phyloP scores from a whole-genome alignment of 345 rosid genomes.

The Citrus inodora region DNA sequence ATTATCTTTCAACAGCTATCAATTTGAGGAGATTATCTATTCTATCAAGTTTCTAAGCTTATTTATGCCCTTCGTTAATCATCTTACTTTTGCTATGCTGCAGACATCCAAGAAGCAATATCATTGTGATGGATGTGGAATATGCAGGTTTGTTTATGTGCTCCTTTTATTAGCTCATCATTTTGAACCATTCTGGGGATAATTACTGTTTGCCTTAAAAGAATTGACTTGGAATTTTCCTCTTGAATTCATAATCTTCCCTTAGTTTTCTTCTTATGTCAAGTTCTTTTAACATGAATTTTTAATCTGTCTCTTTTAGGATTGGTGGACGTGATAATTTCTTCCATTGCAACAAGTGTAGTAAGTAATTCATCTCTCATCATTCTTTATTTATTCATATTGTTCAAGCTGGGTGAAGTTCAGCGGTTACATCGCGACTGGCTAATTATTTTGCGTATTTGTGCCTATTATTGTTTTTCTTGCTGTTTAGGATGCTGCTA shows the following conservation, averaged over 20 bases:
- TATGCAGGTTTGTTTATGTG: conserved; percentile 68
- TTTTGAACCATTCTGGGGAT: neutral
- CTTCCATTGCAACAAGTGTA: conserved; percentile 89
- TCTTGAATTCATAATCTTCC: neutral
- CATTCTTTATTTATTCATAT: neutral
- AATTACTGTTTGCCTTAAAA: neutral
- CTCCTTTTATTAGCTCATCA: neutral
- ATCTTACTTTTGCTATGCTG: conserved; percentile 18
- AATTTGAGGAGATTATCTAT: neutral
- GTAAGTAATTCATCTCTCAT: conserved; percentile 35
- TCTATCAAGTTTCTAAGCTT: neutral
- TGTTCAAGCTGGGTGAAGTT: neutral
- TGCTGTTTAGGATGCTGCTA: conserved; percentile 75
- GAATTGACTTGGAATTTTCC: neutral
- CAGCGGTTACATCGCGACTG: neutral
- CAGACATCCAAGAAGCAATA: conserved; percentile 80
- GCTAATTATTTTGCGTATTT: neutral
- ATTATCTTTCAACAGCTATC: neutral
- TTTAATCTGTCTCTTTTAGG: conserved; percentile 32
- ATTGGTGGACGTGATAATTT: conserved; percentile 82
- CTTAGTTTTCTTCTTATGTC: neutral
- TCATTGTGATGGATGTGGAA: conserved; percentile 87
- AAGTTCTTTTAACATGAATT: neutral
- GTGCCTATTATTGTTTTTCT: neutral
- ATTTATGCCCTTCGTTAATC: neutral